Evolutionary conservation across 306 rosid genomes (phyloP), one percentile per base, ranked within the genome.

Genomic region (Casuarina cunninghamiana): DNA sequence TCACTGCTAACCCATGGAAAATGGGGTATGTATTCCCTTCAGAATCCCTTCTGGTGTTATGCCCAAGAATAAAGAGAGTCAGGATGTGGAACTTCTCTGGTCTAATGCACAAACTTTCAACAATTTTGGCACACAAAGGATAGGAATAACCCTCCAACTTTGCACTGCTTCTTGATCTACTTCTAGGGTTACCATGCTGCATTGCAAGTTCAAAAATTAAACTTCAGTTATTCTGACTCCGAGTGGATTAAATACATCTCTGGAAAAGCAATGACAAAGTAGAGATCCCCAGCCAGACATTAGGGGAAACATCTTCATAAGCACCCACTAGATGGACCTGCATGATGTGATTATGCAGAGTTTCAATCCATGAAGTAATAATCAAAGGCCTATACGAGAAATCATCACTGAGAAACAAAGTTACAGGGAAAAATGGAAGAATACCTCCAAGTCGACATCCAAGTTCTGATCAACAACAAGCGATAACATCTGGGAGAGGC

Each of bases 321-420:
- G 94, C 92, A 53, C 98, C 98, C 50, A 94, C 71, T 16, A 94
- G 85, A 80, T 92, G 97, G 74, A 94, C 95, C 98, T 94, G 88
- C 87, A 80, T 66, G 77, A 80, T 37, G 50, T 38, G 69, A 72
- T 41, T 44, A 78, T 53, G 54, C 21, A 35, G 10, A 37, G 60
- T 21, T 38, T 82, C 78, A 78, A 62, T 78, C 66, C 53, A 69
- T 67, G 45, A 12, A 72, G 69, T 6, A 71, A 37, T 19, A 19
- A 10, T 75, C 35, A 68, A 26, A 70, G 41, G 55, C 21, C 38
- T 73, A 75, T 48, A 48, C 54, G 37, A 71, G 26, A 49, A 26
- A 10, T 72, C 39, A 69, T 73, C 67, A 78, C 63, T 58, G 38
- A 41, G 35, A 32, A 32, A 68, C 26, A 17, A 45, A 72, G 62